Evolutionary conservation across 1,284 basidiomycete species (phyloP).

Genomic region (Tausonia pullulans): DNA sequence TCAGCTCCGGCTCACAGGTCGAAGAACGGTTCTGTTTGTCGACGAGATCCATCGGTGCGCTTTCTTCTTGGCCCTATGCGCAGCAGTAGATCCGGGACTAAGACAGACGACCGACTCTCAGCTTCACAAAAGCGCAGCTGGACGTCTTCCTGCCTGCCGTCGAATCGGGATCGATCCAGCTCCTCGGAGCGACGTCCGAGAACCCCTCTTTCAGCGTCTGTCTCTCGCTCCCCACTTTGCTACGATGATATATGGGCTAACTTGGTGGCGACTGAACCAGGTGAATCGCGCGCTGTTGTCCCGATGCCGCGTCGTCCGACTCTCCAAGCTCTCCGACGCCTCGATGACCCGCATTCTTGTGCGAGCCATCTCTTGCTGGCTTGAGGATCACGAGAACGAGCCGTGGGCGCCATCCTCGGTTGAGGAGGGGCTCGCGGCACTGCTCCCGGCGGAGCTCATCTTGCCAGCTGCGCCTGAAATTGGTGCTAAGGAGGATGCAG

Average conservation of each 20-base stretch:
- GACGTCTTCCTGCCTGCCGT: constrained; percentile 75
- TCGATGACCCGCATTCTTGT: constrained; percentile 20
- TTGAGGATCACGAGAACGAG: too few relatives aligned
- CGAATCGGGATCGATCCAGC: constrained; percentile 64
- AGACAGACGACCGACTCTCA: constrained; percentile 15
- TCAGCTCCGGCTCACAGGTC: constrained; percentile 55
- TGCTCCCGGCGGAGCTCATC: too few relatives aligned
- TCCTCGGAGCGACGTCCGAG: constrained; percentile 83
- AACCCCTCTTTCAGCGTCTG: constrained; percentile 70
- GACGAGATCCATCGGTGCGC: constrained; percentile 70
- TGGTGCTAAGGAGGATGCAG: too few relatives aligned
- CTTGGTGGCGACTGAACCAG: background rate
- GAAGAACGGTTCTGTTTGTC: constrained; percentile 60
- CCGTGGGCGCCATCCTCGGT: too few relatives aligned
- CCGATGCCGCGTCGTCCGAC: constrained; percentile 32
- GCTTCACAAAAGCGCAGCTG: constrained; percentile 67
- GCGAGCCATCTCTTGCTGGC: constrained; percentile 4
- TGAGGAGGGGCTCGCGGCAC: too few relatives aligned
- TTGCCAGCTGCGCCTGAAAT: too few relatives aligned
- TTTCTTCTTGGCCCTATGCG: constrained; percentile 24
- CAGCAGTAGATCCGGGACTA: background rate
- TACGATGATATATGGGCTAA: background rate
- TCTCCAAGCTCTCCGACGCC: constrained; percentile 22
- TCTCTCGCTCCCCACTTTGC: background rate
- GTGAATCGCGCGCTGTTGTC: constrained; percentile 34